phyloP scores from a whole-genome alignment of 352 stramenopile species.

The Hyaloperonospora arabidopsidis region DNA sequence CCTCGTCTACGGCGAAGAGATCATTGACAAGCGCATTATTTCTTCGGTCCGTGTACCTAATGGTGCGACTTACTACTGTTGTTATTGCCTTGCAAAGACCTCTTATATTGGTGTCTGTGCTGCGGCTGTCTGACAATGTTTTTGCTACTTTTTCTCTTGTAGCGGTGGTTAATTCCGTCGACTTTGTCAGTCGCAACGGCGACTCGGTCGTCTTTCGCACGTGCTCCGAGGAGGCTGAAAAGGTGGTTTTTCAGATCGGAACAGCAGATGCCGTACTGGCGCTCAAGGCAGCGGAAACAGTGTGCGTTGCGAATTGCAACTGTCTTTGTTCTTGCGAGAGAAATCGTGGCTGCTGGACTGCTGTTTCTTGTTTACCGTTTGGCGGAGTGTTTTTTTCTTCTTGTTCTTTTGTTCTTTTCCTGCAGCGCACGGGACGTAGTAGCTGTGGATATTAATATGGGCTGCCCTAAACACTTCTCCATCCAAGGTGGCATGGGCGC shows the following conservation, averaged over 20 bases:
- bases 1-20: constrained; percentile 92
- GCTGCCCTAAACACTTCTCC: constrained; percentile 91
- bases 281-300: constrained; percentile 63
- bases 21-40: constrained; percentile 91
- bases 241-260: constrained; percentile 88
- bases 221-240: constrained; percentile 63
- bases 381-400: neutral
- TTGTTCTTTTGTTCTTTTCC: neutral
- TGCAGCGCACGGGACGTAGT: constrained; percentile 74
- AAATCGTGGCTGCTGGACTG: too few relatives aligned
- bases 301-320: constrained; percentile 36
- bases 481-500: constrained; percentile 88
- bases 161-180: constrained; percentile 78
- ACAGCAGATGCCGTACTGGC: constrained; percentile 68
- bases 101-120: neutral
- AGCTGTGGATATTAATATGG: constrained; percentile 93
- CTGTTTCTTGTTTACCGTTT: neutral
- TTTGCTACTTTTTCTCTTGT: neutral
- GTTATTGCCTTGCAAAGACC: neutral
- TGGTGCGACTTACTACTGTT: constrained; percentile 19
- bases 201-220: constrained; percentile 85
- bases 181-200: constrained; percentile 85
- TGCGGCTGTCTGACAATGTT: neutral
- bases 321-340: too few relatives aligned
- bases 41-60: constrained; percentile 81